A percentile compares a stretch with the other conserved stretches of the same genome.
These are phyloP conservation scores for Cercospora sojina DNA, from an alignment of 2,329 filamentous ascomycete genomes.

Conservation along the genomic window DNA sequence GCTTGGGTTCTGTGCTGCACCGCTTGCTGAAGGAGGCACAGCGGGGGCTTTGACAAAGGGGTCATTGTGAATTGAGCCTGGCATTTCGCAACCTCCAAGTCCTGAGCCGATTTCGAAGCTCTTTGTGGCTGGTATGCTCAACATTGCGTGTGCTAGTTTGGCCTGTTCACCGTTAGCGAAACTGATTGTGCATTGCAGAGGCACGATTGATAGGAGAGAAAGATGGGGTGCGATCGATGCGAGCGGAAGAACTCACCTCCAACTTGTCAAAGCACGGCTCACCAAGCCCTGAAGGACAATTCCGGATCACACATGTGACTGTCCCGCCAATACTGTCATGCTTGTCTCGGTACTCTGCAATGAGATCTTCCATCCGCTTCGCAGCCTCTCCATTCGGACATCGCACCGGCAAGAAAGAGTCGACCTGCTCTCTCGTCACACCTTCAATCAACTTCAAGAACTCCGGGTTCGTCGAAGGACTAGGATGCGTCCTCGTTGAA, in stretches of 20 bases:
- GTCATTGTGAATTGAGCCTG: conserved; percentile 90
- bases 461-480: conserved; percentile 69
- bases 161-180: conserved; percentile 46
- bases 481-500: conserved; percentile 65
- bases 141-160: conserved; percentile 85
- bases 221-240: not conserved
- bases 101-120: conserved; percentile 94
- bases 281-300: conserved; percentile 79
- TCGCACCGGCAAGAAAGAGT: conserved; percentile 79
- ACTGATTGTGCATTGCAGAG: not conserved
- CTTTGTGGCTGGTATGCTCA: conserved; percentile 92
- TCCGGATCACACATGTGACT: conserved; percentile 89
- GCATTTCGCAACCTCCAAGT: conserved; percentile 81
- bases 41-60: conserved; percentile 66
- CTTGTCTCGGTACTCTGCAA: conserved; percentile 73
- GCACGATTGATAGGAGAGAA: not conserved
- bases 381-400: conserved; percentile 70
- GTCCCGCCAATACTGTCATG: conserved; percentile 92
- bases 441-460: conserved; percentile 73
- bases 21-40: conserved; percentile 46
- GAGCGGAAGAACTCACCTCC: conserved; percentile 49
- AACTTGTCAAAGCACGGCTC: conserved; percentile 96
- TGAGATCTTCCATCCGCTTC: conserved; percentile 72
- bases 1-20: conserved; percentile 31
- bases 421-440: conserved; percentile 73